Evolutionary conservation across 2,329 filamentous ascomycete species (phyloP), one percentile per base, ranked within the genome.

Genomic region (Madurella fahalii): DNA sequence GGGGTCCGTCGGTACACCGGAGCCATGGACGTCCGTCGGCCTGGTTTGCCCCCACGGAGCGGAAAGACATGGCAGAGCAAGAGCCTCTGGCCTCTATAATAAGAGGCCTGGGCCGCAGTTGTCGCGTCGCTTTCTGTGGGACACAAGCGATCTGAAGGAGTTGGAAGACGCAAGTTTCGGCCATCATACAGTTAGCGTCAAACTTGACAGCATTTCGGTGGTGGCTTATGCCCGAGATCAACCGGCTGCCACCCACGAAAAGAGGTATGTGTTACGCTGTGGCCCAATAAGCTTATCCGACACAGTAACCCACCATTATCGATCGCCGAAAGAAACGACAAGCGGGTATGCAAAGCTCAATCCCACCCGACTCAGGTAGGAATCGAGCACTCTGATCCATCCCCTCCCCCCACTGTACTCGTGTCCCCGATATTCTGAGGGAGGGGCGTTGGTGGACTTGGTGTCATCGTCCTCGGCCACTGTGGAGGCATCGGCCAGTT

Each of bases 191-290:
- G 37, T 20, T 34, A 17, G 2, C 32, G 9, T 11, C 31, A 31
- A 31, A 39, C 16, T 31, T 4, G 39, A 46, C 47, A 44, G 40
- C 42, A n/a, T n/a, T n/a, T 54, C 51, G 53, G 47, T 37, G 40
- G 49, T 52, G 51, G 53, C 34, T 46, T 41, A 52, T 57, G 48
- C 48, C 54, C 54, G 54, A 52, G 25, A 43, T 31, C 25, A 43
- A 40, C 44, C 40, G 8, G 34, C 18, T 41, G 43, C 43, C 30
- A 20, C 32, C 13, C 17, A 18, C 15, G 25, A 17, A 25, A 25
- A 30, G 16, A 52, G 32, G 9, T 12, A 43, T 43, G 51, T 57
- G 48, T 31, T n/a, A 57, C 57, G 12, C 13, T 18, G 11, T 18
- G 17, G 17, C 45, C 47, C 51, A 53, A 44, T 53, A 43, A 39